Conservation (phyloP, 208 protist genomes). For the Plasmodiophora brassicae region DNA sequence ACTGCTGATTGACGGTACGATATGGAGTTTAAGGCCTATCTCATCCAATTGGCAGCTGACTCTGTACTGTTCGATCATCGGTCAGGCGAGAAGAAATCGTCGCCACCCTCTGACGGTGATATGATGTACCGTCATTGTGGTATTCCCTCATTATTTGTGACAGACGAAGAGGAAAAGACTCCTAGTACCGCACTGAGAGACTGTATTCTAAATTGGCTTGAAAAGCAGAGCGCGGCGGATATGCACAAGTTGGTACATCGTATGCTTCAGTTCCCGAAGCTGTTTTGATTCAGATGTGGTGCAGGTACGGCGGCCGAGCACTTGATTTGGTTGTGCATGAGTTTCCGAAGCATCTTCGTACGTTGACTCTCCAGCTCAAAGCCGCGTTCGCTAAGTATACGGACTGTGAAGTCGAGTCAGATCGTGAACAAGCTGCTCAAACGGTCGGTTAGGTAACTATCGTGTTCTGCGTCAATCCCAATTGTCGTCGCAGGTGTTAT, state of each 20-base stretch:
- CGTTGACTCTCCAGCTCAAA: background rate
- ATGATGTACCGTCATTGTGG: background rate
- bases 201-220: background rate
- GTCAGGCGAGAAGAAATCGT: background rate
- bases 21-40: background rate
- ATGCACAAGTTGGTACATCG: background rate
- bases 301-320: background rate
- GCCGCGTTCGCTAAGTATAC: background rate
- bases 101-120: background rate
- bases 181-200: background rate
- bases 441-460: background rate
- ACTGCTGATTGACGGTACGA: background rate
- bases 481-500: background rate
- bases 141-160: background rate
- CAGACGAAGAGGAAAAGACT: background rate
- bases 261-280: background rate
- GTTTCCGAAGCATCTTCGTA: background rate
- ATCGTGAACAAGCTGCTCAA: background rate
- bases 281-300: background rate
- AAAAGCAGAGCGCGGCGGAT: background rate
- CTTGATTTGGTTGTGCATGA: background rate
- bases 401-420: background rate
- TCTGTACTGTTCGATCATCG: background rate
- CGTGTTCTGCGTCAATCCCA: background rate
- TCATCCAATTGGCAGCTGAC: background rate